Conservation (phyloP, 257 asterid species). For the Parsonsia alboflavescens region DNA sequence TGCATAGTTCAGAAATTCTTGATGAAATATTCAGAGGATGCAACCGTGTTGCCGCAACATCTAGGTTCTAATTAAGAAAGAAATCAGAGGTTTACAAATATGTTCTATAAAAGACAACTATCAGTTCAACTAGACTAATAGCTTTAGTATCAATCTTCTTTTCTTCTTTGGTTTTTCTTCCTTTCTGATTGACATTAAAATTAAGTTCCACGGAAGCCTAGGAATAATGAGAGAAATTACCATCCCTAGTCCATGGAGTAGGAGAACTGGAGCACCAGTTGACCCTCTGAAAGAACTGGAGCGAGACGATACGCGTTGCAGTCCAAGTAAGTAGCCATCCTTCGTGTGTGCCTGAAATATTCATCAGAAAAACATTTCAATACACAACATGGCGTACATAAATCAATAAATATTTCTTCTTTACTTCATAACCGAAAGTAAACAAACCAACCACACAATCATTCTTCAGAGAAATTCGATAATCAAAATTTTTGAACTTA, state of each 20-base stretch:
- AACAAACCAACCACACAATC: not conserved
- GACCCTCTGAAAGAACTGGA: constrained; percentile 26
- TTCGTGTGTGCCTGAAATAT: constrained; percentile 51
- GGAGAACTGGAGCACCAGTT: constrained; percentile 66
- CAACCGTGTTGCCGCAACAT: not conserved
- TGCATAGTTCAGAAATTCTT: not conserved
- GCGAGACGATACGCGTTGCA: constrained; percentile 80
- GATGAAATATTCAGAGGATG: not conserved
- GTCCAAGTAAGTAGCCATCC: constrained; percentile 86
- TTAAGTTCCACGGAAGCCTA: not conserved
- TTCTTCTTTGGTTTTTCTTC: no score
- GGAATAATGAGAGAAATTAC: constrained; percentile 29
- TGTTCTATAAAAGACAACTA: not conserved
- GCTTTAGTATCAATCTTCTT: not conserved
- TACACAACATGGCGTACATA: not conserved
- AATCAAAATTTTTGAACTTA: constrained; percentile 1
- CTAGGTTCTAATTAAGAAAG: not conserved
- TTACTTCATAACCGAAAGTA: not conserved
- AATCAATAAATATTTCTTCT: not conserved
- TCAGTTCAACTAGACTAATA: not conserved
- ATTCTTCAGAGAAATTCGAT: not conserved
- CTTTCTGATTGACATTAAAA: not conserved
- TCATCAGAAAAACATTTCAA: constrained; percentile 5
- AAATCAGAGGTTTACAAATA: not conserved
- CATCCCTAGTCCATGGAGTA: constrained; percentile 88